A percentile compares a stretch with the other conserved stretches of the same genome.
Conservation (phyloP, 1,284 basidiomycete genomes). For the Malassezia pachydermatis region DNA sequence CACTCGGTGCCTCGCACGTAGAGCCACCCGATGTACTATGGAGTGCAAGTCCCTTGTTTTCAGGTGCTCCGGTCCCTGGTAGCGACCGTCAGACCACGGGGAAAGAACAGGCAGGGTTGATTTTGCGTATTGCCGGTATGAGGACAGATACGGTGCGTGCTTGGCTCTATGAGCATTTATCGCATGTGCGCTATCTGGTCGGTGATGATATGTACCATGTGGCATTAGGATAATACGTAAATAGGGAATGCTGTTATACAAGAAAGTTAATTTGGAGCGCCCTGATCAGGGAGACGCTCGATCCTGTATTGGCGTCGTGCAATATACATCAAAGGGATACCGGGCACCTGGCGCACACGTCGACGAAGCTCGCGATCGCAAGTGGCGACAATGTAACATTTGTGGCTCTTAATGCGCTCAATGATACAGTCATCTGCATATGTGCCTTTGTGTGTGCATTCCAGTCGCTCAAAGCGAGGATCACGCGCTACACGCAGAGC, state of each 20-base stretch:
- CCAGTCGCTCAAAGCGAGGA: constrained; percentile 84
- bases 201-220: constrained; percentile 33
- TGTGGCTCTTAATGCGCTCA: constrained; percentile 82
- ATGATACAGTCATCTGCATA: constrained; percentile 98
- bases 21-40: constrained; percentile 60
- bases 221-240: constrained; percentile 17
- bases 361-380: constrained; percentile 90
- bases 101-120: constrained; percentile 36
- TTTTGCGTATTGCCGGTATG: constrained; percentile 63
- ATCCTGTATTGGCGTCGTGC: constrained; percentile 38
- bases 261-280: constrained; percentile 22
- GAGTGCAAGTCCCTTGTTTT: constrained; percentile 56
- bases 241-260: not conserved
- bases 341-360: constrained; percentile 65
- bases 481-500: constrained; percentile 93
- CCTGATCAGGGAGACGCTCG: constrained; percentile 44
- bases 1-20: constrained; percentile 51
- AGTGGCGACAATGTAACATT: constrained; percentile 95
- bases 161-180: constrained; percentile 59
- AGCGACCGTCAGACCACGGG: constrained; percentile 3
- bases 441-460: constrained; percentile 83
- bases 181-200: constrained; percentile 51
- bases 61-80: constrained; percentile 6
- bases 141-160: constrained; percentile 62
- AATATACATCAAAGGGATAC: constrained; percentile 47